A percentile compares a stretch with the other conserved stretches of the same genome.
These are phyloP conservation scores for Agaricus sinodeliciosus DNA, from an alignment of 768 basidiomycete genomes.

Conservation along the genomic window DNA sequence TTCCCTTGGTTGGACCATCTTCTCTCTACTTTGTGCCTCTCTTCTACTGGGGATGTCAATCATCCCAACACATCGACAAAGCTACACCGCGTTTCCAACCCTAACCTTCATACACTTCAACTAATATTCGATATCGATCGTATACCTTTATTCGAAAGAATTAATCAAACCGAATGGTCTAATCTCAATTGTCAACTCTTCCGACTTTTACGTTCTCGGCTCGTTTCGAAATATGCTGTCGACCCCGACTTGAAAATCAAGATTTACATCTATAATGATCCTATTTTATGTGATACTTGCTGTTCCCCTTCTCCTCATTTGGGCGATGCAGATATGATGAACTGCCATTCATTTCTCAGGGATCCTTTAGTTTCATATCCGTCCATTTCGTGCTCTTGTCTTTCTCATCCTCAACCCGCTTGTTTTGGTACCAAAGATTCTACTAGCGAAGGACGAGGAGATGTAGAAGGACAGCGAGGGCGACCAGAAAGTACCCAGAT, in stretches of 20 bases:
- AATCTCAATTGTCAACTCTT: slow-evolving; percentile 2
- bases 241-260: background rate
- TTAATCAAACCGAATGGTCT: slow-evolving; percentile 4
- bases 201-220: background rate
- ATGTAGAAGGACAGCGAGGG: background rate
- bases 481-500: background rate
- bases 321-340: background rate
- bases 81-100: background rate
- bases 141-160: slow-evolving; percentile 1
- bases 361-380: background rate
- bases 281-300: background rate
- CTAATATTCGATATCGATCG: slow-evolving; percentile 5
- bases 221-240: background rate
- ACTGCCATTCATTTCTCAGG: background rate
- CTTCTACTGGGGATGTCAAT: background rate
- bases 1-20: slow-evolving; percentile 8
- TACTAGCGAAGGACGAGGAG: background rate
- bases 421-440: background rate
- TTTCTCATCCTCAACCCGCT: background rate
- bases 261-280: slow-evolving; percentile 7
- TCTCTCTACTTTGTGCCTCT: slow-evolving; percentile 1
- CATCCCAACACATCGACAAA: background rate
- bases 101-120: slow-evolving; percentile 4
- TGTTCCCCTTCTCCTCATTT: background rate
- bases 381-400: background rate